Evolutionary conservation across 1,139 yeast species (phyloP).

Genomic region (Suhomyces coccinellae): DNA sequence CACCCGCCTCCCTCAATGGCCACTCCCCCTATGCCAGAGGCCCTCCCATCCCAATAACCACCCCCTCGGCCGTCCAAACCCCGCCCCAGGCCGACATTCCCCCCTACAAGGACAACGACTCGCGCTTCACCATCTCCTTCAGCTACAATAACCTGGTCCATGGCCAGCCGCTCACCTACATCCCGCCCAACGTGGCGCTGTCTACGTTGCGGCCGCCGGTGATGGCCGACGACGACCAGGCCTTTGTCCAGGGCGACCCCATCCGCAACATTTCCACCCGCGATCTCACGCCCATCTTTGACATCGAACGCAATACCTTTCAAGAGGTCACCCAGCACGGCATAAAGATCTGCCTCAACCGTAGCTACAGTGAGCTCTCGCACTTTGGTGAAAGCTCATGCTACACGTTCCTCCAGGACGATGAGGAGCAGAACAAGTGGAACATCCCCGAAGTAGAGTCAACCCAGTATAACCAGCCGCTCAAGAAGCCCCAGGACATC

Average conservation of each 20-base stretch:
- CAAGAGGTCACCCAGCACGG: constrained; percentile 1
- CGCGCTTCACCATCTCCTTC: constrained; percentile 3
- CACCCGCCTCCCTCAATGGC: too few relatives aligned
- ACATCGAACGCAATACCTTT: constrained; percentile 4
- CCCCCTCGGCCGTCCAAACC: not conserved
- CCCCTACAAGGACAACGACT: constrained; percentile 1
- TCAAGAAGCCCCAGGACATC: constrained; percentile 5
- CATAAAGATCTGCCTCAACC: constrained; percentile 1
- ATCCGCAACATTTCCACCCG: constrained; percentile 6
- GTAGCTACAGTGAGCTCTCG: constrained; percentile 5
- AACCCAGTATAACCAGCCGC: constrained; percentile 2
- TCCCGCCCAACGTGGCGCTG: constrained; percentile 1
- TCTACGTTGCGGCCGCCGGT: not conserved
- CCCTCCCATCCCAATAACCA: not conserved
- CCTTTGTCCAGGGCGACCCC: constrained; percentile 4
- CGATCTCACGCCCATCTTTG: constrained; percentile 7
- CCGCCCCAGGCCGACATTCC: not conserved
- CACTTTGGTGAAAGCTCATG: constrained; percentile 7
- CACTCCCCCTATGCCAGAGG: not conserved
- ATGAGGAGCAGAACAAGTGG: constrained; percentile 5
- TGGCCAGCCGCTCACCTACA: constrained; percentile 5
- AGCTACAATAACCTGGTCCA: constrained; percentile 1
- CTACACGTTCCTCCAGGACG: constrained; percentile 3
- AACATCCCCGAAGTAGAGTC: not conserved
- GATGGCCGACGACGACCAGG: not conserved